These are phyloP conservation scores for Lactarius deliciosus DNA, from an alignment of 768 basidiomycete genomes.

Conservation along the genomic window DNA sequence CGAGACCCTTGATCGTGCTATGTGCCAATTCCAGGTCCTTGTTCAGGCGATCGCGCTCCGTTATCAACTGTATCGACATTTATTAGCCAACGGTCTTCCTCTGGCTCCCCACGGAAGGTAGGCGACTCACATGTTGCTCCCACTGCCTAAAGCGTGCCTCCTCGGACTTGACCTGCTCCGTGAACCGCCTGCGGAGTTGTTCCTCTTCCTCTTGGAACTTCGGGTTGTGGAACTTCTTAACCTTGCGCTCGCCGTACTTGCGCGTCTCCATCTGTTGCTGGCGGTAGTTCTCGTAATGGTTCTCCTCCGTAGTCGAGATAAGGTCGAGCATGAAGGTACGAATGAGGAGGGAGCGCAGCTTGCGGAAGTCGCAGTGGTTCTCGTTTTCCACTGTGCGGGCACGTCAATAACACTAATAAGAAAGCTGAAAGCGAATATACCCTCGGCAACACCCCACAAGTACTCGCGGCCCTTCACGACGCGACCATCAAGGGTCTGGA, in stretches of 20 bases:
- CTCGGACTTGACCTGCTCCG: conserved; percentile 99
- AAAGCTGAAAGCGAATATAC: conserved; percentile 42
- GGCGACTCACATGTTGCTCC: conserved; percentile 87
- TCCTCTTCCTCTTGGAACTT: conserved; percentile 99
- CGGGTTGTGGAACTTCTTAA: conserved; percentile 98
- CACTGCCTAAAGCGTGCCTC: conserved; percentile 97
- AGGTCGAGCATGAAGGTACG: conserved; percentile 99
- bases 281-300: conserved; percentile 97
- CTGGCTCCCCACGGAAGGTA: neutral
- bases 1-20: conserved; percentile 87
- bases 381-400: conserved; percentile 85
- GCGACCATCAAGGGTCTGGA: conserved; percentile 86
- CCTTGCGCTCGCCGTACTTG: conserved; percentile 97
- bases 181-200: conserved; percentile 92
- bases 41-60: conserved; percentile 97
- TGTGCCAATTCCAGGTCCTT: conserved; percentile 95
- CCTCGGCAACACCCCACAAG: conserved; percentile 99
- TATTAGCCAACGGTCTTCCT: conserved; percentile 21
- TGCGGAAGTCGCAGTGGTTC: conserved; percentile 99
- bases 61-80: conserved; percentile 72
- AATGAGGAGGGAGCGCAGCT: conserved; percentile 91
- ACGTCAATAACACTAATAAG: conserved; percentile 4
- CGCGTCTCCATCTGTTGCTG: conserved; percentile 99
- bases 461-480: conserved; percentile 97
- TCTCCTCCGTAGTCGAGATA: conserved; percentile 92